Percentiles rank a stretch among this genome's conserved stretches.
phyloP scores from a whole-genome alignment of 75 land plant genomes.

The Sequoiadendron giganteum region DNA sequence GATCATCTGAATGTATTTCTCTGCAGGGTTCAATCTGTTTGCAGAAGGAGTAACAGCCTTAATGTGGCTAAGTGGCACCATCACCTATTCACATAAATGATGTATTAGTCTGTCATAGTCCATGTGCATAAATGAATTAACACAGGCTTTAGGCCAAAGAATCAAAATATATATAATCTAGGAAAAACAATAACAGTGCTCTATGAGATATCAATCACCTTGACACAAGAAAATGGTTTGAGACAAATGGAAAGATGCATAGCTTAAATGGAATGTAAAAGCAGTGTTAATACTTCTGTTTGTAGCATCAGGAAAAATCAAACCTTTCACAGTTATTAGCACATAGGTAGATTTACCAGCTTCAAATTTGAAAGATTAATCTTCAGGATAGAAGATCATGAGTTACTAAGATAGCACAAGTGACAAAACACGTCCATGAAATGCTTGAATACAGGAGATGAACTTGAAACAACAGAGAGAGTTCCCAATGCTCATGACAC shows the following conservation, averaged over 20 bases:
- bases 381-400: background rate
- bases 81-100: constrained; percentile 28
- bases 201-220: background rate
- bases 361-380: background rate
- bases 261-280: background rate
- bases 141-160: background rate
- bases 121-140: background rate
- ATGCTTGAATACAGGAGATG: background rate
- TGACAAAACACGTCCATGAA: background rate
- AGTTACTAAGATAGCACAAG: background rate
- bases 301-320: background rate
- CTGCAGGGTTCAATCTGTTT: constrained; percentile 32
- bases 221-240: background rate
- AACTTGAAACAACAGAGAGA: background rate
- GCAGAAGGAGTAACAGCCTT: constrained; percentile 33
- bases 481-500: background rate
- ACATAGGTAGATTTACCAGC: background rate
- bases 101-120: background rate
- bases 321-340: background rate
- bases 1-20: constrained; percentile 51
- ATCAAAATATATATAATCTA: background rate
- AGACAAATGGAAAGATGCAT: background rate
- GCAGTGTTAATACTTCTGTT: background rate
- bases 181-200: background rate
- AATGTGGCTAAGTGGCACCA: constrained; percentile 33